These are phyloP conservation scores for Ophidiomyces ophidiicola DNA, from an alignment of 2,329 filamentous ascomycete genomes.

Conservation along the genomic window DNA sequence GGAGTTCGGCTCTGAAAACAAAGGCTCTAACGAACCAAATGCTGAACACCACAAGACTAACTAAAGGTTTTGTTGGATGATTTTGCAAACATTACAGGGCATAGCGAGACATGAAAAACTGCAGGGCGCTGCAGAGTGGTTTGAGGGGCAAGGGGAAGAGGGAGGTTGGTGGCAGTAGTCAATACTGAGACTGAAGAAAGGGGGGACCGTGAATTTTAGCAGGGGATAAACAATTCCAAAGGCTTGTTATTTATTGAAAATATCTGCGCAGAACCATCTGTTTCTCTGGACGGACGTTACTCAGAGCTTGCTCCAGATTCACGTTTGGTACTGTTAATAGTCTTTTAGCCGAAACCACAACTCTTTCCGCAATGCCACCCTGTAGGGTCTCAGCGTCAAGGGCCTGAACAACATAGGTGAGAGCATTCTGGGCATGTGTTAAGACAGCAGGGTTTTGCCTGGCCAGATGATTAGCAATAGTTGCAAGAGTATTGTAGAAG, in stretches of 20 bases:
- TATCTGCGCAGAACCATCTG: constrained; percentile 68
- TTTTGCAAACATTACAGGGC: neutral
- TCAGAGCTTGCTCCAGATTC: constrained; percentile 57
- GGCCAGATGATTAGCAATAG: constrained; percentile 14
- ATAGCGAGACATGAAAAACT: neutral
- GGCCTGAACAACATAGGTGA: constrained; percentile 73
- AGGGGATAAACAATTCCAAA: too few species aligned
- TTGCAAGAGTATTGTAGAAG: constrained; percentile 1
- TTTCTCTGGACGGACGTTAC: constrained; percentile 63
- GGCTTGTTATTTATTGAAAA: constrained; percentile 47
- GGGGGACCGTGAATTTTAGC: neutral
- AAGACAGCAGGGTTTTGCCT: constrained; percentile 80
- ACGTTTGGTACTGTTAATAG: constrained; percentile 62
- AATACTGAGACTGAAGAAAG: neutral
- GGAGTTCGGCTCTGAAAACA: neutral
- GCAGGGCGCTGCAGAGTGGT: neutral
- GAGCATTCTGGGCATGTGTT: constrained; percentile 65
- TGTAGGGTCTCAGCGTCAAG: constrained; percentile 84
- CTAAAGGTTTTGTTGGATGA: neutral
- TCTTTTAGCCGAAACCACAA: constrained; percentile 65
- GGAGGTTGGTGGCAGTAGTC: neutral
- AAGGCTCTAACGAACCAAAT: constrained; percentile 3
- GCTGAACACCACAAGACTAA: neutral
- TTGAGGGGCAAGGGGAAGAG: neutral
- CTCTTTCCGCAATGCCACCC: constrained; percentile 65